These are phyloP conservation scores for Dicorynia guianensis DNA, from an alignment of 306 rosid genomes.

Conservation along the genomic window DNA sequence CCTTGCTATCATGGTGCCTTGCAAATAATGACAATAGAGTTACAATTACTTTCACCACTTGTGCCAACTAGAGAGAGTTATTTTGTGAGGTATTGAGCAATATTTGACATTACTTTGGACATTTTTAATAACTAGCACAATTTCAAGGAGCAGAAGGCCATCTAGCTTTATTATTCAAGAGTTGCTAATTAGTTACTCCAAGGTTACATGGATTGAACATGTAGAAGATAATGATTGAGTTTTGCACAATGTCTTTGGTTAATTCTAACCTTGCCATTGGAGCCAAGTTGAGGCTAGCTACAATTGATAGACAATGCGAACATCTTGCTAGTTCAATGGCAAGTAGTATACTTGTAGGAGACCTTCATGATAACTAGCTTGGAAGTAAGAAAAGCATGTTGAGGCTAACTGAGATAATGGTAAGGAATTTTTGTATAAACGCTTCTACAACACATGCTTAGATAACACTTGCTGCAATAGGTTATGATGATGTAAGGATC, in stretches of 20 bases:
- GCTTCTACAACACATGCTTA: constrained; percentile 79
- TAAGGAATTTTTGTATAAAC: constrained; percentile 64
- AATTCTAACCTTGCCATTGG: constrained; percentile 80
- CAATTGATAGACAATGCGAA: constrained; percentile 79
- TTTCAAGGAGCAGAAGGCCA: constrained; percentile 61
- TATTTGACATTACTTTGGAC: constrained; percentile 91
- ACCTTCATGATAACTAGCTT: constrained; percentile 54
- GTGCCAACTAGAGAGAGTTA: constrained; percentile 72
- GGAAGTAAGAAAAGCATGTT: constrained; percentile 65
- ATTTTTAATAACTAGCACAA: constrained; percentile 61
- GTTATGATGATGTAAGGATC: too few relatives aligned
- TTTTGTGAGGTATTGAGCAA: too few relatives aligned
- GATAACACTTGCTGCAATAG: constrained; percentile 68
- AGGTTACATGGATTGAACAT: constrained; percentile 94
- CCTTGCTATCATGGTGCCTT: too few relatives aligned
- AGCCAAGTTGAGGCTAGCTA: constrained; percentile 83
- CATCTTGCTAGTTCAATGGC: too few relatives aligned
- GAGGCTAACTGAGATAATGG: constrained; percentile 81
- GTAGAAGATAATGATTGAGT: constrained; percentile 73
- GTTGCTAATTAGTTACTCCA: too few relatives aligned
- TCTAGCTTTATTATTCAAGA: too few relatives aligned
- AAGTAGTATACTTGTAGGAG: constrained; percentile 62
- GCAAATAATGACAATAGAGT: constrained; percentile 71
- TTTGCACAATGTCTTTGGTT: constrained; percentile 60
- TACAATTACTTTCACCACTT: constrained; percentile 80